Evolutionary conservation across 2,329 filamentous ascomycete species (phyloP).

Genomic region (Neofusicoccum sp.): DNA sequence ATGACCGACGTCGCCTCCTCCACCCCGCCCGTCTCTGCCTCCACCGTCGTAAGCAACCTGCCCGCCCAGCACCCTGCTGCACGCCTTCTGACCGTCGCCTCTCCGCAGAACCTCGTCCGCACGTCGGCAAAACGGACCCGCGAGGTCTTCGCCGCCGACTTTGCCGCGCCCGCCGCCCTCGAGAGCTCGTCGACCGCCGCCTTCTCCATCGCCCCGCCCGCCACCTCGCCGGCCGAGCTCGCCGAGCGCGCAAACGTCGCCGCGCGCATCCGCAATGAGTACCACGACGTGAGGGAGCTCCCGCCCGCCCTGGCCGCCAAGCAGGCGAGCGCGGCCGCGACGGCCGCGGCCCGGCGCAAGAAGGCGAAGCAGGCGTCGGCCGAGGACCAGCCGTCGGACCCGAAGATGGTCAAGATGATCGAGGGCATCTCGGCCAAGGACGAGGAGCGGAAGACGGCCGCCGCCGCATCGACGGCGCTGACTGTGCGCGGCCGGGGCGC

Average conservation of each 20-base stretch:
- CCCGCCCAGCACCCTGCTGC: neutral
- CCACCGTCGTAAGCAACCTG: constrained; percentile 1
- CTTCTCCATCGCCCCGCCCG: constrained; percentile 44
- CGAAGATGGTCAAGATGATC: constrained; percentile 65
- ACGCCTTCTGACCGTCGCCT: neutral
- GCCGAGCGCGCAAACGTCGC: constrained; percentile 51
- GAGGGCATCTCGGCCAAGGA: constrained; percentile 57
- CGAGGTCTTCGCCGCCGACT: constrained; percentile 54
- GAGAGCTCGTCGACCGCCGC: constrained; percentile 39
- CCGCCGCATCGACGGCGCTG: constrained; percentile 55
- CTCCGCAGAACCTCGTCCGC: constrained; percentile 27
- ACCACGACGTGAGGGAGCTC: constrained; percentile 72
- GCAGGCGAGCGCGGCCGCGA: constrained; percentile 61
- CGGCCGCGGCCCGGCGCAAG: constrained; percentile 62
- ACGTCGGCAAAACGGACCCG: constrained; percentile 54
- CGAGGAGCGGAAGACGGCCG: constrained; percentile 40
- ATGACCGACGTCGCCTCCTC: constrained; percentile 16
- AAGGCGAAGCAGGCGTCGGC: constrained; percentile 53
- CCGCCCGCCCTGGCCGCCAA: constrained; percentile 77
- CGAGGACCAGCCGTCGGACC: constrained; percentile 47
- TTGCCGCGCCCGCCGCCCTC: constrained; percentile 44
- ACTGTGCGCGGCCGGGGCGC: constrained; percentile 50
- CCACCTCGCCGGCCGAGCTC: constrained; percentile 43
- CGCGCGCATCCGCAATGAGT: constrained; percentile 68
- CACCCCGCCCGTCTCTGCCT: constrained; percentile 1